Evolutionary conservation across 352 stramenopile species (phyloP).

Genomic region (Globisporangium radiosum): DNA sequence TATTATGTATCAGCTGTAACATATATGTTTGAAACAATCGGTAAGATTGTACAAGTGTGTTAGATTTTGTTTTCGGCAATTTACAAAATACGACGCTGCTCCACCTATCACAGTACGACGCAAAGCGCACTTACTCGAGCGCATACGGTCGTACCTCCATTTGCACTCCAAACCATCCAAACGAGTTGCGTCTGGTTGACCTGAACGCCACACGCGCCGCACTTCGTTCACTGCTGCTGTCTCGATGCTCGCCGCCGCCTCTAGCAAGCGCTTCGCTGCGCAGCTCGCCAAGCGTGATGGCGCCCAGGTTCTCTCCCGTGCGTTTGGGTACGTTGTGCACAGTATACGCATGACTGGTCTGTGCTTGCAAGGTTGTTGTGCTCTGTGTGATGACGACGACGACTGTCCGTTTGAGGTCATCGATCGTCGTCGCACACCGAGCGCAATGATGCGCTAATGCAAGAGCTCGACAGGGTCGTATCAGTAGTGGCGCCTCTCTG

Average conservation of each 20-base stretch:
- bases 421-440: neutral
- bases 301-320: constrained; percentile 36
- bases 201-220: too few relatives aligned
- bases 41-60: too few relatives aligned
- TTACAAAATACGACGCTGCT: too few relatives aligned
- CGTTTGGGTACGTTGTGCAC: constrained; percentile 47
- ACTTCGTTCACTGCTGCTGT: neutral
- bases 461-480: neutral
- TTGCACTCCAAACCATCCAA: too few relatives aligned
- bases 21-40: too few relatives aligned
- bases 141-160: too few relatives aligned
- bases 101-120: too few relatives aligned
- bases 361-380: neutral
- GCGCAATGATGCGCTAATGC: neutral
- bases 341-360: neutral
- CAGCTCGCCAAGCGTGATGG: constrained; percentile 29
- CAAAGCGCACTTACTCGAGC: too few relatives aligned
- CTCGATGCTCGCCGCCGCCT: constrained; percentile 9
- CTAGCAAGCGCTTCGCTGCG: constrained; percentile 5
- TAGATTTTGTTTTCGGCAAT: too few relatives aligned
- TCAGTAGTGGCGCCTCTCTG: too few relatives aligned
- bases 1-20: too few relatives aligned
- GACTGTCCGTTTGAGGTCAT: neutral
- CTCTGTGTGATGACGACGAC: neutral
- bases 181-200: too few relatives aligned